These are phyloP conservation scores for Penstemon eatonii DNA, from an alignment of 257 asterid species.

Conservation along the genomic window DNA sequence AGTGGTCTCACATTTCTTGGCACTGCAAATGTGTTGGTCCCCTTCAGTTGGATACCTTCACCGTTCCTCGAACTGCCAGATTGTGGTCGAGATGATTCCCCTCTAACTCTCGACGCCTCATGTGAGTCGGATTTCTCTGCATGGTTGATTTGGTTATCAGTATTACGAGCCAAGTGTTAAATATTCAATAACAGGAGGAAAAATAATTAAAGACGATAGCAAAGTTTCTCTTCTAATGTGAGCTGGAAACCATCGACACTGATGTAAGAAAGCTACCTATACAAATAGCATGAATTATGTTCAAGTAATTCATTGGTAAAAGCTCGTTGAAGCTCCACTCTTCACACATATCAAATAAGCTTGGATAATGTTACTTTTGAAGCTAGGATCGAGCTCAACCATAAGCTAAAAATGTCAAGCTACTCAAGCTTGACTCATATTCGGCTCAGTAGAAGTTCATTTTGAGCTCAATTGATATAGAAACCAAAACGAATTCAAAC, in stretches of 20 bases:
- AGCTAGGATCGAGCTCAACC: too few species aligned
- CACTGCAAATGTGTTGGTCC: conserved; percentile 77
- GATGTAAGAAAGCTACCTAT: background rate
- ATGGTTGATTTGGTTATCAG: conserved; percentile 29
- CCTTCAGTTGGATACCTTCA: conserved; percentile 53
- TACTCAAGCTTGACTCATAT: too few species aligned
- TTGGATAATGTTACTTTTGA: too few species aligned
- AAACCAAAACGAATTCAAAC: too few species aligned
- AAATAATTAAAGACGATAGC: background rate
- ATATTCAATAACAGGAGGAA: background rate
- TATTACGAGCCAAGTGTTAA: conserved; percentile 36
- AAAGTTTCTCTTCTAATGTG: background rate
- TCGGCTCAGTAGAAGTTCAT: too few species aligned
- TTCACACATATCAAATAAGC: too few species aligned
- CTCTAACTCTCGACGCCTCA: conserved; percentile 39
- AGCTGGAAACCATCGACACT: background rate
- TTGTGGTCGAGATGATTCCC: conserved; percentile 24
- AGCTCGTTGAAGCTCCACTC: too few species aligned
- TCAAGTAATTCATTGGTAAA: background rate
- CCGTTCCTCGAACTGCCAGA: conserved; percentile 32
- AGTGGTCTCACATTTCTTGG: conserved; percentile 80
- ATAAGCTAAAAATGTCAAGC: too few species aligned
- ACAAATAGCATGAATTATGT: background rate
- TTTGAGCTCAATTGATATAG: too few species aligned
- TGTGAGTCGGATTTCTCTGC: conserved; percentile 30